Evolutionary conservation across 2,329 filamentous ascomycete genomes (phyloP).

Genomic region (Cladorrhinum sp.): DNA sequence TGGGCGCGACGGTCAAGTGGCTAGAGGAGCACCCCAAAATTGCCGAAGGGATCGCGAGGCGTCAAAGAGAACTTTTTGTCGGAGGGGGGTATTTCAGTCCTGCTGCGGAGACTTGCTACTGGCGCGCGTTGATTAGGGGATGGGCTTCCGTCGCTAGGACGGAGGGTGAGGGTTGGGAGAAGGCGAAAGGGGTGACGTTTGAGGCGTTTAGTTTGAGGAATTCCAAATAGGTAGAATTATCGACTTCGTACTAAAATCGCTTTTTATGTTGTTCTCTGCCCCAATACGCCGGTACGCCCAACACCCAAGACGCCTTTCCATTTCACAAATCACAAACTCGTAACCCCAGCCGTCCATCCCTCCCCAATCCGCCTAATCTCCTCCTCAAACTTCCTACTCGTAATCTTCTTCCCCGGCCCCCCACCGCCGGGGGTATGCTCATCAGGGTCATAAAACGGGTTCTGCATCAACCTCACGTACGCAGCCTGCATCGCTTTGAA

Average conservation of each 20-base stretch:
- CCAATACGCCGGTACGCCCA: not conserved
- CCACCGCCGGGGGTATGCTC: conserved; percentile 64
- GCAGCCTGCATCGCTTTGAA: conserved; percentile 92
- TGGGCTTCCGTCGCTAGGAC: conserved; percentile 43
- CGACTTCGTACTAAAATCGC: too few relatives aligned
- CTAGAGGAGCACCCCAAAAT: conserved; percentile 42
- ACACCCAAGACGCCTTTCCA: too few relatives aligned
- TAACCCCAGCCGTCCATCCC: conserved; percentile 73
- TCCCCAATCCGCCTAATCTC: conserved; percentile 87
- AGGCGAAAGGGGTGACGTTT: conserved; percentile 36
- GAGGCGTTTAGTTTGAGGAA: conserved; percentile 39
- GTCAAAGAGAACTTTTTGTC: conserved; percentile 44
- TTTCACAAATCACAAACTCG: conserved; percentile 53
- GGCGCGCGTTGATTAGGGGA: conserved; percentile 46
- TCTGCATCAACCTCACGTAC: conserved; percentile 83
- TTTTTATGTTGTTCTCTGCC: too few relatives aligned
- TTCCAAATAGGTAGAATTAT: conserved; percentile 5
- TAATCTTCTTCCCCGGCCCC: conserved; percentile 65
- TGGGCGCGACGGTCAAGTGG: conserved; percentile 45
- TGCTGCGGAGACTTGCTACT: conserved; percentile 53
- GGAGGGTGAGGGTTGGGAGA: conserved; percentile 36
- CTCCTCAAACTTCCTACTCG: conserved; percentile 72
- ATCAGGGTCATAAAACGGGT: conserved; percentile 92
- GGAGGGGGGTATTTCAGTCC: conserved; percentile 45
- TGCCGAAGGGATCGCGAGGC: conserved; percentile 45